Percentiles rank a stretch among this genome's conserved stretches.
phyloP scores from a whole-genome alignment of 2,329 filamentous ascomycete genomes.

The Nigrospora sphaerica region DNA sequence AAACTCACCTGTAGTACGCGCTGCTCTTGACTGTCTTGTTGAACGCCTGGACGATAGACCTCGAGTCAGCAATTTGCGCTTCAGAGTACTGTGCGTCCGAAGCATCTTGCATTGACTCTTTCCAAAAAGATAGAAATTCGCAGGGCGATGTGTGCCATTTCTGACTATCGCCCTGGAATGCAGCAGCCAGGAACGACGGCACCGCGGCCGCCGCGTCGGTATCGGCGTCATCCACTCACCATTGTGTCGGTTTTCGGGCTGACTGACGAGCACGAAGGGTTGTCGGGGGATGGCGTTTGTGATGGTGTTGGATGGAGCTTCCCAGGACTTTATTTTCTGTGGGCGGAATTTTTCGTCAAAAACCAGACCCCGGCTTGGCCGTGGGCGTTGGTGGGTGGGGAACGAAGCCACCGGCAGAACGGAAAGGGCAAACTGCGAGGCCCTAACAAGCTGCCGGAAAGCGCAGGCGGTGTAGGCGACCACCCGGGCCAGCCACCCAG shows the following conservation, averaged over 20 bases:
- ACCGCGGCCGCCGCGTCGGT: not conserved
- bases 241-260: constrained; percentile 49
- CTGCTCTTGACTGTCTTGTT: constrained; percentile 96
- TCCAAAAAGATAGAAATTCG: constrained; percentile 16
- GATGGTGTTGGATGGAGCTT: constrained; percentile 1
- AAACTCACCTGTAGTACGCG: constrained; percentile 92
- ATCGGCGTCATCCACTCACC: constrained; percentile 48
- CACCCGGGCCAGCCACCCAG: no score
- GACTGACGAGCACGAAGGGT: not conserved
- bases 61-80: constrained; percentile 99
- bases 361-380: constrained; percentile 3
- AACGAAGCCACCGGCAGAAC: constrained; percentile 14
- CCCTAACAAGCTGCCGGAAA: no score
- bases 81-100: constrained; percentile 73
- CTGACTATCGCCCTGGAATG: constrained; percentile 19
- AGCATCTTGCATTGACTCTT: constrained; percentile 97
- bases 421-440: no score
- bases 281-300: not conserved
- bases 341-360: constrained; percentile 26
- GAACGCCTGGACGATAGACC: constrained; percentile 64
- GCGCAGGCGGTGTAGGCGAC: no score
- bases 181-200: constrained; percentile 14
- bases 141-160: constrained; percentile 19
- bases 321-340: constrained; percentile 24
- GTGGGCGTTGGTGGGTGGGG: constrained; percentile 19